These are phyloP conservation scores for Candida hispaniensis DNA, from an alignment of 805 yeast species.

Conservation along the genomic window DNA sequence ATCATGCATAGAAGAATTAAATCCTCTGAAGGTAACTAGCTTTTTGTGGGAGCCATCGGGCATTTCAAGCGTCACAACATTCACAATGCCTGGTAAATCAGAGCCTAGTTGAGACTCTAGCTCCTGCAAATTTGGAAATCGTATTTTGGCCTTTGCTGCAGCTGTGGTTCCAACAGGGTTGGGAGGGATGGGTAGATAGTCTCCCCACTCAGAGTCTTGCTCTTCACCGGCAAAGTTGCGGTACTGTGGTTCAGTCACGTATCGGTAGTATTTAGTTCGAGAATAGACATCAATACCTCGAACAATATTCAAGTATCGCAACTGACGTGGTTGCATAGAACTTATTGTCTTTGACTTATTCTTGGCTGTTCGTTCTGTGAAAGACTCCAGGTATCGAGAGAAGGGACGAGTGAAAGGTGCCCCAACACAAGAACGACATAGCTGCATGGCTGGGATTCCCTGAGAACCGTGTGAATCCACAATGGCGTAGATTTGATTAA, in stretches of 20 bases:
- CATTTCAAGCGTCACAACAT: slow-evolving; percentile 1
- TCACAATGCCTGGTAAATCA: slow-evolving; percentile 8
- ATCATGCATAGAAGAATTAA: not conserved
- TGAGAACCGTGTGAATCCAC: slow-evolving; percentile 33
- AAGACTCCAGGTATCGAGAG: slow-evolving; percentile 40
- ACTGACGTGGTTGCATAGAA: slow-evolving; percentile 25
- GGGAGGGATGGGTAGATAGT: slow-evolving; percentile 18
- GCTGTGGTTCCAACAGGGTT: slow-evolving; percentile 3
- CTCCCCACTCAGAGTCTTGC: slow-evolving; percentile 26
- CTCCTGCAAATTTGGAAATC: slow-evolving; percentile 1
- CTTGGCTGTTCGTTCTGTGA: slow-evolving; percentile 32
- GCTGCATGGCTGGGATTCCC: slow-evolving; percentile 54
- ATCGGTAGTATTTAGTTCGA: slow-evolving; percentile 58
- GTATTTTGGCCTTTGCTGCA: slow-evolving; percentile 3
- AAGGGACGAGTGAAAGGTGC: slow-evolving; percentile 41
- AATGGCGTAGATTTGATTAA: slow-evolving; percentile 49
- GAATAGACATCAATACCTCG: slow-evolving; percentile 66
- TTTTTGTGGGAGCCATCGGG: slow-evolving; percentile 6
- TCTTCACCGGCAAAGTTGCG: slow-evolving; percentile 27
- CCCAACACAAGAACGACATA: slow-evolving; percentile 45
- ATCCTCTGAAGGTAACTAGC: slow-evolving; percentile 8
- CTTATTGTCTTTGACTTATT: slow-evolving; percentile 22
- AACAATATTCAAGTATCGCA: slow-evolving; percentile 36
- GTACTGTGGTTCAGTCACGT: slow-evolving; percentile 40
- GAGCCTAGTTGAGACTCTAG: slow-evolving; percentile 9